Evolutionary conservation across 2,329 filamentous ascomycete species (phyloP).

Genomic region (Penicillium sp.): DNA sequence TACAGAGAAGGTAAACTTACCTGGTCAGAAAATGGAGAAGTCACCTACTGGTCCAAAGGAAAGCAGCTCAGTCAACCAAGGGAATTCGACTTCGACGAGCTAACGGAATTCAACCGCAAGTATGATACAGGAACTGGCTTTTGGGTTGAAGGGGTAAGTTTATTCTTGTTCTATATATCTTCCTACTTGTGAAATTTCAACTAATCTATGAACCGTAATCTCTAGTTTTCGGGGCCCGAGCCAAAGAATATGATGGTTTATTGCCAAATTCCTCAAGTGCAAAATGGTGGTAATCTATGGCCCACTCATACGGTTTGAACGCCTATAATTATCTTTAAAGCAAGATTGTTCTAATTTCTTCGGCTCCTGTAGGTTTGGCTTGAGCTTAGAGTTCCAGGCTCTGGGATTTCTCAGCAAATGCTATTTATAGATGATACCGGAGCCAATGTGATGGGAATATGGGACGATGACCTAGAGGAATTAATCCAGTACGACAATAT

Average conservation of each 20-base stretch:
- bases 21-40: background rate
- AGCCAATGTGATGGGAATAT: background rate
- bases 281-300: background rate
- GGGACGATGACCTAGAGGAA: background rate
- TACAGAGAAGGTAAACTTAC: background rate
- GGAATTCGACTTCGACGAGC: background rate
- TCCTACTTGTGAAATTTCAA: too few species aligned
- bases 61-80: background rate
- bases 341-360: background rate
- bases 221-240: background rate
- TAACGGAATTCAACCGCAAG: background rate
- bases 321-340: background rate
- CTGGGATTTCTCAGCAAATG: background rate
- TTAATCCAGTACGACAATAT: background rate
- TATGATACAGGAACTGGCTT: background rate
- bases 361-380: background rate
- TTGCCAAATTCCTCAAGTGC: too few species aligned
- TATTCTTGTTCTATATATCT: background rate
- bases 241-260: background rate
- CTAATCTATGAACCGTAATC: too few species aligned
- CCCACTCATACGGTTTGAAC: background rate
- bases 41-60: conserved; percentile 2
- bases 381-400: background rate
- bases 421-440: background rate
- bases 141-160: conserved; percentile 1